Conservation (phyloP, 2,329 filamentous ascomycete species). For the Fusarium albosuccineum region DNA sequence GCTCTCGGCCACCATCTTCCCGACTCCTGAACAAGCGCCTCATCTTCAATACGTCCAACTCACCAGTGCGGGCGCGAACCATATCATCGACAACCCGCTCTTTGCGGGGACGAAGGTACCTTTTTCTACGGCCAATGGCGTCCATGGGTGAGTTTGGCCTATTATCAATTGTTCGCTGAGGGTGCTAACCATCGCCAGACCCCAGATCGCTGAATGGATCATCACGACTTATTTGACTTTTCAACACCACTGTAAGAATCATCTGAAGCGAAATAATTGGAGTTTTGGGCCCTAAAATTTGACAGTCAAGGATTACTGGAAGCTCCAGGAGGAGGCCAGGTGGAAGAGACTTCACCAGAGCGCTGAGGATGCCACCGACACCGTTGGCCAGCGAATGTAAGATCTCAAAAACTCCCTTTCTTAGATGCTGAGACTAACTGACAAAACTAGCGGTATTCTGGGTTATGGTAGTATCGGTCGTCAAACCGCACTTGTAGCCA, state of each 20-base stretch:
- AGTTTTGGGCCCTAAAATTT: background rate
- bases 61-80: constrained; percentile 66
- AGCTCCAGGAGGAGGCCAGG: constrained; percentile 57
- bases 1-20: constrained; percentile 58
- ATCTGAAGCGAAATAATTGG: background rate
- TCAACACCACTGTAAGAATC: constrained; percentile 60
- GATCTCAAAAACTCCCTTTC: constrained; percentile 34
- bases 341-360: constrained; percentile 55
- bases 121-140: constrained; percentile 69
- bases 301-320: constrained; percentile 60
- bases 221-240: constrained; percentile 64
- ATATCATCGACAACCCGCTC: constrained; percentile 59
- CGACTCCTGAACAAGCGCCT: constrained; percentile 57
- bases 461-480: constrained; percentile 69
- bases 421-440: too few relatives aligned
- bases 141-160: constrained; percentile 62
- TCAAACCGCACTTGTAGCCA: constrained; percentile 67
- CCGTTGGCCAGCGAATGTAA: constrained; percentile 64
- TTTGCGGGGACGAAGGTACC: constrained; percentile 64
- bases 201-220: constrained; percentile 70
- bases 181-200: constrained; percentile 50
- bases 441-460: constrained; percentile 59
- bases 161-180: background rate
- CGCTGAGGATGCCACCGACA: constrained; percentile 54
- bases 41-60: constrained; percentile 67